phyloP scores from a whole-genome alignment of 805 yeast genomes.

The Kluyveromyces aestuarii region DNA sequence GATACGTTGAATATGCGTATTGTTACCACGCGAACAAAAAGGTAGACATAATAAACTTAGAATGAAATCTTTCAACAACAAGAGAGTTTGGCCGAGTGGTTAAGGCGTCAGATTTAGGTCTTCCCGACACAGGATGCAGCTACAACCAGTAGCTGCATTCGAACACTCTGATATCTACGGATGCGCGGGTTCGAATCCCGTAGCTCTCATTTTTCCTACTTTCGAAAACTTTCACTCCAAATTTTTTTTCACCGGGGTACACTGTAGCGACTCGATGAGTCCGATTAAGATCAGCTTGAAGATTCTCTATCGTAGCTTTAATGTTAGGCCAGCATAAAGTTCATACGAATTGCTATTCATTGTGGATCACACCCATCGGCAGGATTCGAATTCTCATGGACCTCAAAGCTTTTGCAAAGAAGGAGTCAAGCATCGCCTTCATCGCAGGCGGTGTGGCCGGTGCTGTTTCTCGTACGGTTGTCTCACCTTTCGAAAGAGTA shows the following conservation, averaged over 20 bases:
- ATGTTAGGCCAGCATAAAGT: too few species aligned
- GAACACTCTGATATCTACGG: conserved; percentile 24
- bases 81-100: conserved; percentile 28
- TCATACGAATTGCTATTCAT: too few species aligned
- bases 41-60: too few species aligned
- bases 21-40: too few species aligned
- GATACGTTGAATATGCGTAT: too few species aligned
- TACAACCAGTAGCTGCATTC: neutral
- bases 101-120: conserved; percentile 28
- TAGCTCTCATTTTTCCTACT: conserved; percentile 20
- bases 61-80: neutral
- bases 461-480: conserved; percentile 79
- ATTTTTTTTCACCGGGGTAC: neutral
- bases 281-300: too few species aligned
- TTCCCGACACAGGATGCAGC: conserved; percentile 3
- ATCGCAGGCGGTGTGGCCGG: conserved; percentile 74
- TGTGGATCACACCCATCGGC: too few species aligned
- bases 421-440: conserved; percentile 32
- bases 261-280: too few species aligned
- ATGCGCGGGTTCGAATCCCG: conserved; percentile 28
- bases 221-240: neutral
- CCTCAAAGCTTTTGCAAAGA: conserved; percentile 9
- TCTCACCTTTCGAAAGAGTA: conserved; percentile 91
- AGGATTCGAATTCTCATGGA: neutral
- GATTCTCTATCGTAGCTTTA: too few species aligned